Evolutionary conservation across 2,329 filamentous ascomycete species (phyloP).

Genomic region (Botrytis elliptica): DNA sequence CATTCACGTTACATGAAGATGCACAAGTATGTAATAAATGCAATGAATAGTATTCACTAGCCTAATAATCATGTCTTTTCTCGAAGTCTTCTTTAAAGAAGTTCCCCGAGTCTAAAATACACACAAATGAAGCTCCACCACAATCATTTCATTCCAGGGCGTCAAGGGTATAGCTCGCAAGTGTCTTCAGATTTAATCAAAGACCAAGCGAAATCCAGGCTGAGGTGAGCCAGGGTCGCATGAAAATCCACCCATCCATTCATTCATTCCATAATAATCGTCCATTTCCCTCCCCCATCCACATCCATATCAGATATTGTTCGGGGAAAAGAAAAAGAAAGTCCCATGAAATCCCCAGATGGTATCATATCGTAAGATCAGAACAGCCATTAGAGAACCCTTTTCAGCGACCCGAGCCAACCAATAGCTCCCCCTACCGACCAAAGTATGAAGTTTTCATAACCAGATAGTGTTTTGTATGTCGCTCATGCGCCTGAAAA

Average conservation of each 20-base stretch:
- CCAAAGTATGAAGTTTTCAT: constrained; percentile 6
- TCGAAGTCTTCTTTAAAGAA: background rate
- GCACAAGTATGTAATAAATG: background rate
- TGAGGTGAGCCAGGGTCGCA: constrained; percentile 9
- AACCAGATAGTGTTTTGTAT: constrained; percentile 14
- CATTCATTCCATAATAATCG: constrained; percentile 11
- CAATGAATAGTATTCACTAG: constrained; percentile 14
- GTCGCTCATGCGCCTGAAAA: constrained; percentile 6
- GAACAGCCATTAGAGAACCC: constrained; percentile 5
- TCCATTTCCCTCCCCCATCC: background rate
- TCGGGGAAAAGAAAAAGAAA: constrained; percentile 3
- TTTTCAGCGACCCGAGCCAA: constrained; percentile 7
- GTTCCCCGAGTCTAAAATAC: constrained; percentile 2
- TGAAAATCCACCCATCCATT: constrained; percentile 5
- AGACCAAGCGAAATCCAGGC: constrained; percentile 9
- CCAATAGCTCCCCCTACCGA: constrained; percentile 5
- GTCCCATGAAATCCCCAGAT: background rate
- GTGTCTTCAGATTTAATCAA: constrained; percentile 10
- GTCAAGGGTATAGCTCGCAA: constrained; percentile 12
- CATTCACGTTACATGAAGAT: background rate
- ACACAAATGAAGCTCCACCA: constrained; percentile 10
- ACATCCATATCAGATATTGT: constrained; percentile 5
- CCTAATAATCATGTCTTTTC: constrained; percentile 9
- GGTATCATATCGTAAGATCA: constrained; percentile 14
- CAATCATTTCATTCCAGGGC: constrained; percentile 9